Percentiles rank a stretch among this genome's conserved stretches.
phyloP scores from a whole-genome alignment of 2,329 filamentous ascomycete genomes.

The Emericellopsis cladophorae region DNA sequence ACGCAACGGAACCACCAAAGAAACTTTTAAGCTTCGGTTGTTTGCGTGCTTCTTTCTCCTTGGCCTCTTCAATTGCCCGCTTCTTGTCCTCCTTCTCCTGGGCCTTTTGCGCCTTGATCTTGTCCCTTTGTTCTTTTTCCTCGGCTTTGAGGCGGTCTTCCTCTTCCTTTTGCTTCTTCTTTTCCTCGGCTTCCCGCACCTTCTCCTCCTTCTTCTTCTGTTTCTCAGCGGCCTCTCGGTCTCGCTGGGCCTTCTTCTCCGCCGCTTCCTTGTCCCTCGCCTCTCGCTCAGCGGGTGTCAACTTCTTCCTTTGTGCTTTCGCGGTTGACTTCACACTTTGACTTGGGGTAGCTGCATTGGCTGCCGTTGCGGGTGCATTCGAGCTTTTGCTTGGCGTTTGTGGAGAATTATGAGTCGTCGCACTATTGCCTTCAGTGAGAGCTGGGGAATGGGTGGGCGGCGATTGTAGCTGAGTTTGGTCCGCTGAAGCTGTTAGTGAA shows the following conservation, averaged over 20 bases:
- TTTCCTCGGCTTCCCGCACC: constrained; percentile 19
- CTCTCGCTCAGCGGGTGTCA: constrained; percentile 26
- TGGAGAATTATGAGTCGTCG: constrained; percentile 21
- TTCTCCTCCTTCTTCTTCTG: constrained; percentile 23
- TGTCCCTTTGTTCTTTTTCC: constrained; percentile 27
- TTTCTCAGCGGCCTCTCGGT: constrained; percentile 16
- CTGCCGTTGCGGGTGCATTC: background rate
- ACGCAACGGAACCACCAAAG: constrained; percentile 26
- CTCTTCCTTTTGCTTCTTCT: constrained; percentile 16
- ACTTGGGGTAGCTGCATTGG: constrained; percentile 3
- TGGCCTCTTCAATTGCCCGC: constrained; percentile 24
- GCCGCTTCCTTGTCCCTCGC: constrained; percentile 23
- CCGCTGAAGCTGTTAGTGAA: no score
- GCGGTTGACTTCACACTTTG: constrained; percentile 8
- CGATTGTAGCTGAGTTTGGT: no score
- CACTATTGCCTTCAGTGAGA: constrained; percentile 29
- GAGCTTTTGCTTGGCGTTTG: constrained; percentile 18
- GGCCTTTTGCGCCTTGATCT: constrained; percentile 13
- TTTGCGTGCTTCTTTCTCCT: constrained; percentile 35
- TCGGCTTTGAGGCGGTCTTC: constrained; percentile 25
- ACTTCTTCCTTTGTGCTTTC: constrained; percentile 23
- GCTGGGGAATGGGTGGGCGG: constrained; percentile 12
- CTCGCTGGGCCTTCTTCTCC: constrained; percentile 20
- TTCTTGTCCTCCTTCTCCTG: constrained; percentile 24
- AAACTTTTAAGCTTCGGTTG: constrained; percentile 34